A percentile compares a stretch with the other conserved stretches of the same genome.
These are phyloP conservation scores for Flammula alnicola DNA, from an alignment of 1,284 basidiomycete genomes.

Conservation along the genomic window DNA sequence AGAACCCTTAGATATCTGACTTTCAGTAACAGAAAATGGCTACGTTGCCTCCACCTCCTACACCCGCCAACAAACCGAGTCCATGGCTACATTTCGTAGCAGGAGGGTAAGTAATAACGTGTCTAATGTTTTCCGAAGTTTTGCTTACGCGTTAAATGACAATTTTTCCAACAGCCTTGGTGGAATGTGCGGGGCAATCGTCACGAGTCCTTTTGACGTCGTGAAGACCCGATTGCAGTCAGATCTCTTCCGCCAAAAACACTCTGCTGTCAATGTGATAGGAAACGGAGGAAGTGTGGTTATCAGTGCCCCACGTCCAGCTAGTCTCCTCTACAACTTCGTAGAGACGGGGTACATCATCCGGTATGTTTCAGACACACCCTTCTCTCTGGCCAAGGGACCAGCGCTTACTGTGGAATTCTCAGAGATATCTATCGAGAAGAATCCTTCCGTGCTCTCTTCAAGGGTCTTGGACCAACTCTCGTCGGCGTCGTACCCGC, in stretches of 20 bases:
- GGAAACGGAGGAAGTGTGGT: conserved; percentile 23
- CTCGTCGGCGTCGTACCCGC: conserved; percentile 96
- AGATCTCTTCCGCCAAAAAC: conserved; percentile 77
- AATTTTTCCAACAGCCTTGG: conserved; percentile 71
- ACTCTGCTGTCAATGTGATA: conserved; percentile 46
- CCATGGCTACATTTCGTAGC: conserved; percentile 87
- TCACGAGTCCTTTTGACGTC: conserved; percentile 97
- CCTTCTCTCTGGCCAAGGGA: neutral
- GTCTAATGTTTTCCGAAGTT: conserved; percentile 5
- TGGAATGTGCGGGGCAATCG: conserved; percentile 97
- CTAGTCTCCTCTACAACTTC: conserved; percentile 85
- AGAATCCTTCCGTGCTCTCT: conserved; percentile 90
- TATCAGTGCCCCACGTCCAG: conserved; percentile 39
- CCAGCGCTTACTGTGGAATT: too few relatives aligned
- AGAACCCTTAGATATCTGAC: neutral
- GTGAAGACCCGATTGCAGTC: conserved; percentile 98
- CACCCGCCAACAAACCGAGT: conserved; percentile 64
- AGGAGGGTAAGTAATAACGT: conserved; percentile 73
- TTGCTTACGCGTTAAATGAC: conserved; percentile 7
- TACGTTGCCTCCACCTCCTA: conserved; percentile 32
- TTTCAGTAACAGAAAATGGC: neutral
- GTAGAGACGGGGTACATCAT: conserved; percentile 94
- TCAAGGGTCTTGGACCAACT: conserved; percentile 94
- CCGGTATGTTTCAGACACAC: conserved; percentile 54
- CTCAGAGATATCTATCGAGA: conserved; percentile 85